A percentile compares a stretch with the other conserved stretches of the same genome.
These are phyloP conservation scores for Claviceps sp. DNA, from an alignment of 2,329 filamentous ascomycete species.

Conservation along the genomic window DNA sequence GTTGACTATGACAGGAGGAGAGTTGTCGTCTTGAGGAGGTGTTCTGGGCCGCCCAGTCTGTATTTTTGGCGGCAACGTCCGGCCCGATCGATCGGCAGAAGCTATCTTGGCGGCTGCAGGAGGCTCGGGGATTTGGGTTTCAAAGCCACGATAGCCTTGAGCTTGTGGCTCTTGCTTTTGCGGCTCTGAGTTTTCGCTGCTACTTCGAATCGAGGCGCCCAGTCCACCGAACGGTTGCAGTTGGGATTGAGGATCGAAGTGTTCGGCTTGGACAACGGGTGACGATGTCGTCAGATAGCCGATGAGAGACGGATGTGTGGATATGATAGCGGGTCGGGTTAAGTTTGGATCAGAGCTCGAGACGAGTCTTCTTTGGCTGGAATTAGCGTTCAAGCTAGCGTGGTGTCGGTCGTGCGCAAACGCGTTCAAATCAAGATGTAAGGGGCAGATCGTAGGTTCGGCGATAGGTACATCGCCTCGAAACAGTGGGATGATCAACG, in stretches of 20 bases:
- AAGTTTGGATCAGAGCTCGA: conserved; percentile 14
- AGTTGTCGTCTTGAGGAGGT: conserved; percentile 30
- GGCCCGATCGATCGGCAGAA: conserved; percentile 15
- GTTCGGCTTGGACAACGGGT: conserved; percentile 47
- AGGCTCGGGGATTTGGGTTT: conserved; percentile 14
- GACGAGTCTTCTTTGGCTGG: conserved; percentile 6
- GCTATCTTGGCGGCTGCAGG: conserved; percentile 18
- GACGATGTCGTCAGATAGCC: conserved; percentile 58
- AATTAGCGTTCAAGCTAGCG: background rate
- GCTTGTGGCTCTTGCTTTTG: background rate
- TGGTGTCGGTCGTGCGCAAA: background rate
- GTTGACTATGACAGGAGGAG: conserved; percentile 46
- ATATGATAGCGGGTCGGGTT: conserved; percentile 20
- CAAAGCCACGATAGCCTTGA: background rate
- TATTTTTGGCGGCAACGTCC: conserved; percentile 15
- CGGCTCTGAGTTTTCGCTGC: conserved; percentile 41
- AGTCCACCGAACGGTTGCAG: conserved; percentile 19
- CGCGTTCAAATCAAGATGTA: background rate
- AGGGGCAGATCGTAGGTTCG: background rate
- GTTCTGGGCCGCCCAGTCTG: conserved; percentile 29
- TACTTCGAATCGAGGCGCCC: conserved; percentile 42
- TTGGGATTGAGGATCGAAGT: conserved; percentile 20
- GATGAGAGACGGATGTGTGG: conserved; percentile 50
- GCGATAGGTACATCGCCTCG: background rate
- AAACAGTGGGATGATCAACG: background rate